Conservation (phyloP, 2,329 filamentous ascomycete species). For the Epichloe typhina region DNA sequence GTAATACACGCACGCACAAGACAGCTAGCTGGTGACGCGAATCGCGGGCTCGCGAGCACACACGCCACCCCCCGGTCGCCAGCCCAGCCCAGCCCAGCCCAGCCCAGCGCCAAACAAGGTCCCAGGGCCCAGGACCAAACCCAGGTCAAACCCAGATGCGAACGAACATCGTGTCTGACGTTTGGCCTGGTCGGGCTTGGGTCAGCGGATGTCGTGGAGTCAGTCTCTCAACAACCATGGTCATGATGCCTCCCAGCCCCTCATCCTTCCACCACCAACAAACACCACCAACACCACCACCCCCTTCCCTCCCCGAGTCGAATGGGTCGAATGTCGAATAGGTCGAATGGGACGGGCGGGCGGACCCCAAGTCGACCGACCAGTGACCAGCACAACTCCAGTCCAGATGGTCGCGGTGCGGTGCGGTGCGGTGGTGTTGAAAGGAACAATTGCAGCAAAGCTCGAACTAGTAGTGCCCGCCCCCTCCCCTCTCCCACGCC, state of each 20-base stretch:
- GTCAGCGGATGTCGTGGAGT: background rate
- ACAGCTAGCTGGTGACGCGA: background rate
- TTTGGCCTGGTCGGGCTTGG: conserved; percentile 1
- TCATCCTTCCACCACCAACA: background rate
- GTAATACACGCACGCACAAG: background rate
- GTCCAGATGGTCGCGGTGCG: too few species aligned
- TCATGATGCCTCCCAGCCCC: background rate
- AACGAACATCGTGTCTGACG: conserved; percentile 1
- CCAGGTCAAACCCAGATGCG: conserved; percentile 1
- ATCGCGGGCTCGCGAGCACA: background rate
- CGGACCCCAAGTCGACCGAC: background rate
- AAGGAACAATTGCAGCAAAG: background rate
- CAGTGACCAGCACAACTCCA: too few species aligned
- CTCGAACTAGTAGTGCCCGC: background rate
- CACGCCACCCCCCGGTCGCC: background rate
- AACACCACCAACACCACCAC: background rate
- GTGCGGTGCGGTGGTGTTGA: background rate
- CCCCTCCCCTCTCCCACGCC: background rate
- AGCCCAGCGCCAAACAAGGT: background rate
- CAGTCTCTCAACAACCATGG: background rate
- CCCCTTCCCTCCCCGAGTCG: background rate
- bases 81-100: background rate
- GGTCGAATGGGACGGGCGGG: background rate
- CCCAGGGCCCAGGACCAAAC: background rate
- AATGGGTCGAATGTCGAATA: too few species aligned